Percentiles rank a stretch among this genome's conserved stretches.
These are phyloP conservation scores for Saccharomycopsis crataegensis DNA, from an alignment of 1,139 yeast species.

Conservation along the genomic window DNA sequence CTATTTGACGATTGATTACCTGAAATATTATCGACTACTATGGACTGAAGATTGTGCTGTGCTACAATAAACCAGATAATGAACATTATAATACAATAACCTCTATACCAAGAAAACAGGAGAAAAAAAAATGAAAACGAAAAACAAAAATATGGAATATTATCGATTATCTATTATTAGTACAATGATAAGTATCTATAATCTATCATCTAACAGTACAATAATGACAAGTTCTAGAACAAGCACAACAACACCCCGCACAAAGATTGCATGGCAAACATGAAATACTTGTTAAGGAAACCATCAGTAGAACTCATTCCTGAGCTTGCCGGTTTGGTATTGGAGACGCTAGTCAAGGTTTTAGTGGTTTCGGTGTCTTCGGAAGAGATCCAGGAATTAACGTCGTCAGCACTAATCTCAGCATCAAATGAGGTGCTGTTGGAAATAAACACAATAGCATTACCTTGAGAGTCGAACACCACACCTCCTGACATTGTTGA, in stretches of 20 bases:
- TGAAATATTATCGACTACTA: too few relatives aligned
- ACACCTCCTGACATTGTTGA: slow-evolving; percentile 63
- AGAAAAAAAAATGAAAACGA: too few relatives aligned
- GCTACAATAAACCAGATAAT: too few relatives aligned
- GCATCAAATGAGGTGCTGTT: slow-evolving; percentile 44
- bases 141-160: too few relatives aligned
- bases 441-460: slow-evolving; percentile 54
- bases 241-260: background rate
- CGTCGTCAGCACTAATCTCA: slow-evolving; percentile 24
- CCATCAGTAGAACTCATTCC: background rate
- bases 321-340: background rate
- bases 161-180: too few relatives aligned
- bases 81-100: too few relatives aligned
- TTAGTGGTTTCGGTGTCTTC: background rate
- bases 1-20: too few relatives aligned
- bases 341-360: background rate
- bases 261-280: background rate
- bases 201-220: too few relatives aligned
- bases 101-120: too few relatives aligned
- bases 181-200: too few relatives aligned
- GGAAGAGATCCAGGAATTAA: slow-evolving; percentile 20
- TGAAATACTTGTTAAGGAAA: background rate
- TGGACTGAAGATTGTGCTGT: too few relatives aligned
- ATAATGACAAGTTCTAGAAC: background rate
- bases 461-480: slow-evolving; percentile 53